Evolutionary conservation across 176 grass and related monocot genomes (phyloP).

Genomic region (Neostapfia colusana): DNA sequence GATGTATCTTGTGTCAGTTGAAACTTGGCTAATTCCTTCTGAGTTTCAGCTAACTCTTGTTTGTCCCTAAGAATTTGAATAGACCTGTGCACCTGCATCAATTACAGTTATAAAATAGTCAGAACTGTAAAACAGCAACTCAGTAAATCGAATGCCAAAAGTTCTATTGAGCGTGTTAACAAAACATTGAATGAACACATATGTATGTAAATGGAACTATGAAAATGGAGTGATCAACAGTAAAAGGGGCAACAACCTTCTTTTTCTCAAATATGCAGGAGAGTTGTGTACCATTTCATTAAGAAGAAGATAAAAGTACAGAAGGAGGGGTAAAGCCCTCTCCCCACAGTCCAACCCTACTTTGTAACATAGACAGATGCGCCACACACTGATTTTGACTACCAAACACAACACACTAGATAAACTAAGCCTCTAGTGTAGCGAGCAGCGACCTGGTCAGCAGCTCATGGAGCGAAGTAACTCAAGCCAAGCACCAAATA

Average conservation of each 20-base stretch:
- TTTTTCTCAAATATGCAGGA: too few relatives aligned
- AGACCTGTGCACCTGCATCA: constrained; percentile 80
- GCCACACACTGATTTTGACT: too few relatives aligned
- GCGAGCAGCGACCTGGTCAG: too few relatives aligned
- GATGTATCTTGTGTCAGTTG: constrained; percentile 71
- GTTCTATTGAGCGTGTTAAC: constrained; percentile 20
- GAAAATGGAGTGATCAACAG: background rate
- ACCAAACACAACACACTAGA: too few relatives aligned
- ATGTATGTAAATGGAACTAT: background rate
- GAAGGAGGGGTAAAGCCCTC: too few relatives aligned
- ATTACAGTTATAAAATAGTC: constrained; percentile 10
- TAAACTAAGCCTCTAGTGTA: too few relatives aligned
- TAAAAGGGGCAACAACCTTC: background rate
- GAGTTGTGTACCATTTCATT: too few relatives aligned
- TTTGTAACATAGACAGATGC: too few relatives aligned
- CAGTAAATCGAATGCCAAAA: constrained; percentile 14
- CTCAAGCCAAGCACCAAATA: too few relatives aligned
- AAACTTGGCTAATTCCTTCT: constrained; percentile 92
- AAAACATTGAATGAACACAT: background rate
- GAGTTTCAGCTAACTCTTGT: constrained; percentile 86
- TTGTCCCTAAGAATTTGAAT: constrained; percentile 91
- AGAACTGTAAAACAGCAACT: constrained; percentile 6
- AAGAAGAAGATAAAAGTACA: too few relatives aligned
- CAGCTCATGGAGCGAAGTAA: too few relatives aligned
- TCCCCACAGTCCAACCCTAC: too few relatives aligned